phyloP scores from a whole-genome alignment of 2,329 filamentous ascomycete genomes.

The Talaromyces sp. region DNA sequence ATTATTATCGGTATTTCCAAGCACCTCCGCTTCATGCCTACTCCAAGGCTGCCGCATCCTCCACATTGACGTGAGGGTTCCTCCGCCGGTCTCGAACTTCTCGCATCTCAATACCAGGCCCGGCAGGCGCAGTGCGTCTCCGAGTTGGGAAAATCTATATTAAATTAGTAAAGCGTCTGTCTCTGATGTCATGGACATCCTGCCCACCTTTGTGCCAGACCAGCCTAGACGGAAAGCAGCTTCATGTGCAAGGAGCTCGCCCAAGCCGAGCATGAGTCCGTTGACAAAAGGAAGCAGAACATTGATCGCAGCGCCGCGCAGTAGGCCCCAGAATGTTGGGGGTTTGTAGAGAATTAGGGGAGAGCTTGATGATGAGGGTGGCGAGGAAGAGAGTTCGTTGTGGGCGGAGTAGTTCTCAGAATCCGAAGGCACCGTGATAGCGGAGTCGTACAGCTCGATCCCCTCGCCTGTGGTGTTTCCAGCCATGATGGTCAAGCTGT shows the following conservation, averaged over 20 bases:
- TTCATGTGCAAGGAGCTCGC: constrained; percentile 94
- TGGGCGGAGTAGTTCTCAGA: constrained; percentile 43
- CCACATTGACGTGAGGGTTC: constrained; percentile 49
- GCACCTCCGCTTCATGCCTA: constrained; percentile 25
- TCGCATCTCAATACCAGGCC: constrained; percentile 75
- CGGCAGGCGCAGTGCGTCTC: constrained; percentile 61
- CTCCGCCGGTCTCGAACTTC: constrained; percentile 55
- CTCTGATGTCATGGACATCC: not conserved
- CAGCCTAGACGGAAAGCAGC: constrained; percentile 88
- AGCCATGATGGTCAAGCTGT: constrained; percentile 23
- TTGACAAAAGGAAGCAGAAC: constrained; percentile 93
- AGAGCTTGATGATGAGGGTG: constrained; percentile 31
- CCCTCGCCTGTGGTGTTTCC: constrained; percentile 23
- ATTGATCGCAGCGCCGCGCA: constrained; percentile 90
- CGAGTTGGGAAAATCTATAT: constrained; percentile 53
- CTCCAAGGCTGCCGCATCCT: constrained; percentile 65
- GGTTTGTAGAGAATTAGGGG: constrained; percentile 66
- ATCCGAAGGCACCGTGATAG: constrained; percentile 42
- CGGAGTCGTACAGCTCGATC: constrained; percentile 37
- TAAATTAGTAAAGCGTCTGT: not conserved
- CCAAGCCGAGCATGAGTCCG: constrained; percentile 96
- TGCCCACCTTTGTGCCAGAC: constrained; percentile 81
- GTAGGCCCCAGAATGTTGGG: constrained; percentile 76
- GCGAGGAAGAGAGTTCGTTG: constrained; percentile 28
- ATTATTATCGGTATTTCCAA: not conserved